Percentiles rank a stretch among this genome's conserved stretches.
phyloP scores from a whole-genome alignment of 306 rosid species.

The Leucaena leucocephala region DNA sequence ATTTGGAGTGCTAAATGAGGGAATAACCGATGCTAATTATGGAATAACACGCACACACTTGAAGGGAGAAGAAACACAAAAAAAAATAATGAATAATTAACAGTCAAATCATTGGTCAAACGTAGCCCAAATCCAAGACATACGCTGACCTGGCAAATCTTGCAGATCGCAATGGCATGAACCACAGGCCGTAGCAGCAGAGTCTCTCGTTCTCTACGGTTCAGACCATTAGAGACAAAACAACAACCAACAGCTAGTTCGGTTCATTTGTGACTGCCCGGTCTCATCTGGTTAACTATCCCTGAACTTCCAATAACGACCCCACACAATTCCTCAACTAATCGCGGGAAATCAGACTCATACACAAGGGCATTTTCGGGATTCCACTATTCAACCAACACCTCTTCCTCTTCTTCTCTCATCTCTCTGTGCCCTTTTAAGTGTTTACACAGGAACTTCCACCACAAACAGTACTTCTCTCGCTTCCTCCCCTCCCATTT shows the following conservation, averaged over 20 bases:
- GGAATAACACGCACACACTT: constrained; percentile 6
- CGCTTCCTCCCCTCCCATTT: constrained; percentile 22
- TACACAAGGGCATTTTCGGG: constrained; percentile 53
- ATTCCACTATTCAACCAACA: neutral
- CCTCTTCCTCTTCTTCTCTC: neutral
- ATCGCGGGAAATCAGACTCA: constrained; percentile 37
- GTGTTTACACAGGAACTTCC: constrained; percentile 33
- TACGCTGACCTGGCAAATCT: constrained; percentile 21
- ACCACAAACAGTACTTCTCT: constrained; percentile 43
- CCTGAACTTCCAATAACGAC: neutral
- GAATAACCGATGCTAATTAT: neutral
- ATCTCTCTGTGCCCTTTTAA: neutral
- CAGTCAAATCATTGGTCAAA: constrained; percentile 54
- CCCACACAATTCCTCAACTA: neutral
- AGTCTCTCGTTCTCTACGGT: neutral
- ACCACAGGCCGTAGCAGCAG: neutral
- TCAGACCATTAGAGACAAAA: neutral
- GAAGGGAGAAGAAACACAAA: constrained; percentile 10
- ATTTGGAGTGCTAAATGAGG: neutral
- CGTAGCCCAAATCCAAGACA: neutral
- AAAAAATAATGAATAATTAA: neutral
- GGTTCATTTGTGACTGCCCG: neutral
- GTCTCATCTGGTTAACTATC: neutral
- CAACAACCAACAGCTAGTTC: neutral
- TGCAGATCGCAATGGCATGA: neutral